Base-by-base conservation (phyloP, 306 rosid species). In the Dryas alaskensis region DNA sequence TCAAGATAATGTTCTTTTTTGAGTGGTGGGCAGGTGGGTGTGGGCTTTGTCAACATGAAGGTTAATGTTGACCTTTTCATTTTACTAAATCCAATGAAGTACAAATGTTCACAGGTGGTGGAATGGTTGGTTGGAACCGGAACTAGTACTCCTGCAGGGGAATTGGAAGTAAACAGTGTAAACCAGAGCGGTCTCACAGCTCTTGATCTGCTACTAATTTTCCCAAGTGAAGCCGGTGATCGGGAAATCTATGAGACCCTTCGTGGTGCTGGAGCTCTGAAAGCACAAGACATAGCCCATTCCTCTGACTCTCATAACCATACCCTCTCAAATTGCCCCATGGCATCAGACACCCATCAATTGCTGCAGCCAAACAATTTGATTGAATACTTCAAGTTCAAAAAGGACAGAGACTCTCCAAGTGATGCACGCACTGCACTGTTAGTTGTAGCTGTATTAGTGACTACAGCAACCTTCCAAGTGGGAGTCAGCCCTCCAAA, bases 391-490 rank as follows among this genome's bases (percentile, higher is more conserved):
- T 81, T 77, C 76, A 57, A 73, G 82, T 81, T 81, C 59, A 73
- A 77, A 44, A 81, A 19, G 76, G 85, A 79, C 8, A 63, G 82
- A 73, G 85, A 81, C 27, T 68, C 79, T 3, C 82, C 82, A 8
- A 73, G 79, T 27, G 31, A 81, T 54, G 85, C 73, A 3, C 58
- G 85, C 1, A 69, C 19, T 2, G 53, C 79, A 2, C 73, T 81
- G 9, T 46, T 81, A 40, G 82, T 81, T 4, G 54, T 77, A 42
- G 79, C 69, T 2, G 76, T 73, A 8, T 45, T 81, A 10, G 79
- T 81, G 44, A 48, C 82, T 11, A 73, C 82, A 0, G 73, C 85
- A 11, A 77, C 82, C 0, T 81, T 73, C 45, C 84, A 76, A 16
- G 81, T 40, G 5, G 85, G 77, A 53, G 27, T 78, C 53, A 81